These are phyloP conservation scores for Capsicum baccatum DNA, from an alignment of 257 asterid species.

Conservation along the genomic window DNA sequence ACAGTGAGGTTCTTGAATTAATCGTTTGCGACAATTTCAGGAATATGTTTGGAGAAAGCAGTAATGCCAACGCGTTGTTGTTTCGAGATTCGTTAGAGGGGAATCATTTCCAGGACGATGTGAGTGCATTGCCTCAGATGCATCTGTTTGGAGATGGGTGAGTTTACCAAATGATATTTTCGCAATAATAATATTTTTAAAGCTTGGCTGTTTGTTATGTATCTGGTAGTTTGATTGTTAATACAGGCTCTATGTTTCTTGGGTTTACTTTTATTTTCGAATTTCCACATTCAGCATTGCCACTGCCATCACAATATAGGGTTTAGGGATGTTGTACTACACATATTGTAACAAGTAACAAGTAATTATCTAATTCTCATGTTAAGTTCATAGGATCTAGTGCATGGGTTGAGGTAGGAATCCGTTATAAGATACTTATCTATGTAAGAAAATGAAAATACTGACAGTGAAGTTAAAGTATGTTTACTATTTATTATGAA, in stretches of 20 bases:
- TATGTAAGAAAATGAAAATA: too few species aligned
- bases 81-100: slow-evolving; percentile 53
- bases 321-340: too few species aligned
- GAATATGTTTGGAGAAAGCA: slow-evolving; percentile 69
- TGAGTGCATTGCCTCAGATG: slow-evolving; percentile 60
- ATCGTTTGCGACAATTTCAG: slow-evolving; percentile 38
- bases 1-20: slow-evolving; percentile 33
- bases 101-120: slow-evolving; percentile 48
- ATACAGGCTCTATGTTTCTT: neutral
- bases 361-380: neutral
- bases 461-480: too few species aligned
- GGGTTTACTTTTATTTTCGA: neutral
- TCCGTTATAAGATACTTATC: neutral
- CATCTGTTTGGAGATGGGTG: slow-evolving; percentile 72
- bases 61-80: slow-evolving; percentile 47
- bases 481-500: too few species aligned
- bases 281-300: neutral
- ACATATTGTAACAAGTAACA: neutral
- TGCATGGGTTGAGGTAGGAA: slow-evolving; percentile 6
- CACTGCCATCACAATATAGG: too few species aligned
- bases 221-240: neutral
- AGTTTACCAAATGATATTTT: slow-evolving; percentile 33
- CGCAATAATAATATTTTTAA: neutral
- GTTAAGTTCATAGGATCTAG: neutral
- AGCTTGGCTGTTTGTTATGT: neutral